A percentile compares a stretch with the other conserved stretches of the same genome.
phyloP scores from a whole-genome alignment of 306 rosid species.

The Cicer pinnatifidum region DNA sequence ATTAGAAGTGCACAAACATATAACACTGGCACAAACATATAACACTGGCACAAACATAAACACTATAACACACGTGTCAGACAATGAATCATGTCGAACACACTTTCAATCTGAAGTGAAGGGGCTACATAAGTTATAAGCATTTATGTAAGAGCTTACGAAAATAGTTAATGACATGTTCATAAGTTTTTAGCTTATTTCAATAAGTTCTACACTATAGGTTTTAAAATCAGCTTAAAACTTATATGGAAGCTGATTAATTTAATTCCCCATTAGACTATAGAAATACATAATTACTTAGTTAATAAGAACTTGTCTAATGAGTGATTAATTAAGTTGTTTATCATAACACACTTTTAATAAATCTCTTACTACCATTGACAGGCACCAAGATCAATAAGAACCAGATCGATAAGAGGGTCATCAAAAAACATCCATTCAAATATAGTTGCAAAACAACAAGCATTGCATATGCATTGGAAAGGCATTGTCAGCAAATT shows the following conservation, averaged over 20 bases:
- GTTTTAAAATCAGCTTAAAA: background rate
- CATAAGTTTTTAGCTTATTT: background rate
- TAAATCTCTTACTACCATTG: constrained; percentile 37
- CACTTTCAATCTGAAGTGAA: no score
- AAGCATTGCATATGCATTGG: constrained; percentile 82
- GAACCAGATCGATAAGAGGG: constrained; percentile 72
- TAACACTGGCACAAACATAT: no score
- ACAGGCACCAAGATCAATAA: constrained; percentile 83
- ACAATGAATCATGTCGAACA: no score
- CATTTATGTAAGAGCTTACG: background rate
- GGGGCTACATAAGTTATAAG: background rate
- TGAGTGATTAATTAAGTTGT: background rate
- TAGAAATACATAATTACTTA: background rate
- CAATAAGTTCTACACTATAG: background rate
- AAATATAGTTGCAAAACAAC: constrained; percentile 79
- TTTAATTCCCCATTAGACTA: background rate
- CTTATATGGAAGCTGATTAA: background rate
- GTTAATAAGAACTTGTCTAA: background rate
- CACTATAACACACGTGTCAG: no score
- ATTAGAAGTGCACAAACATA: background rate
- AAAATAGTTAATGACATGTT: background rate
- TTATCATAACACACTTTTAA: background rate
- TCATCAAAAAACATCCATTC: constrained; percentile 80
- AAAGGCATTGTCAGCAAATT: constrained; percentile 80
- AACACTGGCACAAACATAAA: no score